Conservation (phyloP, 345 rosid genomes). For the Microcos paniculata region DNA sequence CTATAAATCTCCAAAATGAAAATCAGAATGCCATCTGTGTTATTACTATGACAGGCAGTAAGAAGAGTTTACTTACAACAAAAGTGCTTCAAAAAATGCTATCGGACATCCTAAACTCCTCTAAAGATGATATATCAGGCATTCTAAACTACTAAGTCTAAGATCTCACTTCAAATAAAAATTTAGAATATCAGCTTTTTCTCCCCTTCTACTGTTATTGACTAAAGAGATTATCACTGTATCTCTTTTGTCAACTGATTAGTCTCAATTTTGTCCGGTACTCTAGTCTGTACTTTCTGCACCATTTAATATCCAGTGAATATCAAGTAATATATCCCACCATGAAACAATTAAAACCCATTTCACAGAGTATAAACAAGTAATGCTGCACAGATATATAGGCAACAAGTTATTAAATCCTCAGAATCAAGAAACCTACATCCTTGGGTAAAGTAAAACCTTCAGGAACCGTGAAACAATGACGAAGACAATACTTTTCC, state of each 20-base stretch:
- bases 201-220: not conserved
- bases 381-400: not conserved
- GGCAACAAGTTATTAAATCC: not conserved
- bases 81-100: not conserved
- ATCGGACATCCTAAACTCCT: not conserved
- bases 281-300: not conserved
- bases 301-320: not conserved
- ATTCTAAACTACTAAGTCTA: not conserved
- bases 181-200: not conserved
- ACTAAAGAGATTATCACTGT: not conserved
- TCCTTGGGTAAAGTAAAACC: constrained; percentile 52
- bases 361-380: not conserved
- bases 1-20: not conserved
- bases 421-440: constrained; percentile 39
- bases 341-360: not conserved
- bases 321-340: not conserved
- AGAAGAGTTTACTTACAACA: not conserved
- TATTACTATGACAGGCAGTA: not conserved
- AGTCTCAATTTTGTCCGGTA: not conserved
- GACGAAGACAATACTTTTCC: constrained; percentile 68
- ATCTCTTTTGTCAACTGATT: not conserved
- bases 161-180: not conserved
- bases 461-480: constrained; percentile 73
- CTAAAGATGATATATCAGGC: not conserved
- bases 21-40: not conserved